Evolutionary conservation across 1,284 basidiomycete species (phyloP).

Genomic region (Phellopilus nigrolimitatus): DNA sequence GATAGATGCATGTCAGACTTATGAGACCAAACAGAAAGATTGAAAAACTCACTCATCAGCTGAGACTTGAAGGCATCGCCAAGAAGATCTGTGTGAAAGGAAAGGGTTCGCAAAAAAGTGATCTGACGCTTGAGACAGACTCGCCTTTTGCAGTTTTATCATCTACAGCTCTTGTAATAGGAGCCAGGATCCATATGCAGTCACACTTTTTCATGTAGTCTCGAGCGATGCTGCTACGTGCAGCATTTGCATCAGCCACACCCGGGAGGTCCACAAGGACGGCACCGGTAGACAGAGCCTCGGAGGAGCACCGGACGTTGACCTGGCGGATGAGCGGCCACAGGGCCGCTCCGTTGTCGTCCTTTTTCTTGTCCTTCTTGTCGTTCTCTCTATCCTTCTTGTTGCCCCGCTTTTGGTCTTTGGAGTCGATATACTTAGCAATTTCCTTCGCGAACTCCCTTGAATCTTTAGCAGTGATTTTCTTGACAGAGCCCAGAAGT

Average conservation of each 20-base stretch:
- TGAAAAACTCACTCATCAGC: constrained; percentile 49
- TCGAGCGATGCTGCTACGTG: constrained; percentile 24
- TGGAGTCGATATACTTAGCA: constrained; percentile 60
- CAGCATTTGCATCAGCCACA: constrained; percentile 25
- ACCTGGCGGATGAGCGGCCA: constrained; percentile 52
- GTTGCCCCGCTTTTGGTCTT: constrained; percentile 48
- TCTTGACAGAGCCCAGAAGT: constrained; percentile 50
- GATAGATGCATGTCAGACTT: background rate
- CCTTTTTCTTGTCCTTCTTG: constrained; percentile 33
- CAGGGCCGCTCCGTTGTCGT: constrained; percentile 40
- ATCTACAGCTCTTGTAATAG: constrained; percentile 21
- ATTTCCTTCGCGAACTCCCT: constrained; percentile 50
- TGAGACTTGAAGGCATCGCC: constrained; percentile 60
- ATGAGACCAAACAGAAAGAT: background rate
- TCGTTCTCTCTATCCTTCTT: constrained; percentile 34
- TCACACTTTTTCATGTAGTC: constrained; percentile 27
- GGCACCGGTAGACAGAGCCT: constrained; percentile 23
- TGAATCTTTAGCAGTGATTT: constrained; percentile 45
- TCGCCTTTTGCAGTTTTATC: constrained; percentile 21
- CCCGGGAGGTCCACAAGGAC: constrained; percentile 27
- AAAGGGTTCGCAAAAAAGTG: background rate
- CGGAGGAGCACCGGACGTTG: constrained; percentile 20
- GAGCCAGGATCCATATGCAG: constrained; percentile 23
- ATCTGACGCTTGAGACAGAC: background rate
- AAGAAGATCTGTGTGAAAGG: constrained; percentile 39